phyloP scores from a whole-genome alignment of 2,329 filamentous ascomycete genomes.

The Dactylonectria estremocensis region DNA sequence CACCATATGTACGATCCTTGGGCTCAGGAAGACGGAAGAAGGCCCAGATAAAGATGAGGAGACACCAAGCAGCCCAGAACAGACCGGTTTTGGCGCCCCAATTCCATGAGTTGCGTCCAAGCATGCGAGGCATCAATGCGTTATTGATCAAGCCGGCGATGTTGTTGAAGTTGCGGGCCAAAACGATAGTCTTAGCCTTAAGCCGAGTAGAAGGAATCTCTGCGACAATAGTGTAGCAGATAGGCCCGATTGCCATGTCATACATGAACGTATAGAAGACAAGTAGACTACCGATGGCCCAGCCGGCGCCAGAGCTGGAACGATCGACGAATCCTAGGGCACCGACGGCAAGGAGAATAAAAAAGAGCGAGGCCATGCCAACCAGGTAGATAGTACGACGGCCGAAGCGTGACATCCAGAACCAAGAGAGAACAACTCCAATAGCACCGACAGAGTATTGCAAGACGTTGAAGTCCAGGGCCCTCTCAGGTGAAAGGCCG shows the following conservation, averaged over 20 bases:
- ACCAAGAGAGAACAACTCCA: conserved; percentile 63
- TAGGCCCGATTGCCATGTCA: conserved; percentile 59
- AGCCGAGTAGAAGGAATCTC: conserved; percentile 63
- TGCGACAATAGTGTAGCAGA: conserved; percentile 87
- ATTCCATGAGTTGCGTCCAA: conserved; percentile 61
- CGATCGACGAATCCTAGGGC: conserved; percentile 66
- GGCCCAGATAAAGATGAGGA: conserved; percentile 63
- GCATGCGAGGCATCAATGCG: conserved; percentile 61
- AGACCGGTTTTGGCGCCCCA: conserved; percentile 65
- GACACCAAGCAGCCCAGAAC: conserved; percentile 58
- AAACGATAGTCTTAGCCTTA: conserved; percentile 62
- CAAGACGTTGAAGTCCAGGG: conserved; percentile 58
- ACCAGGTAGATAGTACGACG: conserved; percentile 61
- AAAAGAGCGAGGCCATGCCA: conserved; percentile 64
- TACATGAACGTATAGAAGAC: conserved; percentile 61
- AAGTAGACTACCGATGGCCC: conserved; percentile 63
- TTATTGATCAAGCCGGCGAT: conserved; percentile 63
- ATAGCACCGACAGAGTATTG: conserved; percentile 61
- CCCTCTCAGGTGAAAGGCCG: conserved; percentile 53
- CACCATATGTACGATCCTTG: conserved; percentile 66
- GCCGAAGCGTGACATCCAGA: conserved; percentile 58
- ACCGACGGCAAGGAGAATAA: conserved; percentile 60
- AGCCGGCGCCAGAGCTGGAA: conserved; percentile 56
- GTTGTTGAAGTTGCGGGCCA: conserved; percentile 65
- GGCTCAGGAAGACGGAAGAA: conserved; percentile 69